phyloP scores from a whole-genome alignment of 148 eudicot genomes.

The Silene uniflora region DNA sequence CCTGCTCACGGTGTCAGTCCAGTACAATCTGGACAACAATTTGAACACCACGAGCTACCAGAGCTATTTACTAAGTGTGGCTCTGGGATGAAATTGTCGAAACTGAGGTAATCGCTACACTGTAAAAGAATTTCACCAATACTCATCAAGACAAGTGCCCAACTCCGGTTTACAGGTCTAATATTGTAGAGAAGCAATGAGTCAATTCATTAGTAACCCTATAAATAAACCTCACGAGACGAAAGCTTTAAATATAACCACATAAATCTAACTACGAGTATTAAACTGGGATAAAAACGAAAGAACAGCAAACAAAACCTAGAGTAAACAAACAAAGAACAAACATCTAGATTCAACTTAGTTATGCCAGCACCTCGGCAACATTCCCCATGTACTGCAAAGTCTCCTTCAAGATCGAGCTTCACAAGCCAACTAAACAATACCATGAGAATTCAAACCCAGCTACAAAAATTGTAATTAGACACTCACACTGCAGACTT shows the following conservation, averaged over 20 bases:
- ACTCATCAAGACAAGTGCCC: background rate
- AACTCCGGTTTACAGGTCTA: background rate
- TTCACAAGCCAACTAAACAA: conserved; percentile 14
- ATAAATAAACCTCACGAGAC: background rate
- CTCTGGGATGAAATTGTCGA: too few species aligned
- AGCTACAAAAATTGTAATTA: conserved; percentile 14
- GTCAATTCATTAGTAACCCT: background rate
- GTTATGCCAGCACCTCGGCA: conserved; percentile 9
- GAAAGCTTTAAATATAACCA: background rate
- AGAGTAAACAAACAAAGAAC: conserved; percentile 5
- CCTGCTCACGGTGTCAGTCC: too few species aligned
- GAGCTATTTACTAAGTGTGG: too few species aligned
- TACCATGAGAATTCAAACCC: conserved; percentile 12
- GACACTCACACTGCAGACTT: conserved; percentile 25
- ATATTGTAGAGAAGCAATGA: too few species aligned
- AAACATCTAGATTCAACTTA: background rate
- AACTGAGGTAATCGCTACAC: too few species aligned
- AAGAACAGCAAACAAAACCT: conserved; percentile 4
- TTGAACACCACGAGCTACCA: too few species aligned
- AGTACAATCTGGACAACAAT: too few species aligned
- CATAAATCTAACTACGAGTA: background rate
- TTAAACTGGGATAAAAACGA: background rate
- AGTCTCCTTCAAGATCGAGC: conserved; percentile 22
- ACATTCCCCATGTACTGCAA: conserved; percentile 23
- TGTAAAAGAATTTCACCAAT: background rate